Evolutionary conservation across 495 filamentous ascomycete genomes (phyloP).

Genomic region (Letharia columbiana): DNA sequence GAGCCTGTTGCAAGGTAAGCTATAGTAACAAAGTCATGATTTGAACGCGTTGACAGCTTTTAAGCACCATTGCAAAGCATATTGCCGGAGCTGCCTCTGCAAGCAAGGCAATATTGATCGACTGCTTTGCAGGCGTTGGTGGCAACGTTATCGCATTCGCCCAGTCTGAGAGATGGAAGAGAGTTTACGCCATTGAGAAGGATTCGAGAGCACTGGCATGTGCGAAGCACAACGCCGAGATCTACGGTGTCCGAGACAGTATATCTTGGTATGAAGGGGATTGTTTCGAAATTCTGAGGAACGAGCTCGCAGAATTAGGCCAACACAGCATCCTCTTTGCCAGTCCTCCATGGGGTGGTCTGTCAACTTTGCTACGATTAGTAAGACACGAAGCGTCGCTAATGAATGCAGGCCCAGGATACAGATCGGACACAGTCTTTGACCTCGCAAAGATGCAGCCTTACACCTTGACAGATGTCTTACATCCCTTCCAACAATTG

Average conservation of each 20-base stretch:
- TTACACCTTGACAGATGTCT: constrained; percentile 59
- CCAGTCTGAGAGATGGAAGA: constrained; percentile 61
- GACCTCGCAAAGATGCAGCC: constrained; percentile 82
- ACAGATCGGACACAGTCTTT: constrained; percentile 69
- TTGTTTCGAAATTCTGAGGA: constrained; percentile 56
- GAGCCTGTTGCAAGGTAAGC: constrained; percentile 77
- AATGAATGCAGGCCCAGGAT: constrained; percentile 55
- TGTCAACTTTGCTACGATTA: constrained; percentile 19
- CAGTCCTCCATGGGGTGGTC: constrained; percentile 91
- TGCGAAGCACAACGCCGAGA: constrained; percentile 81
- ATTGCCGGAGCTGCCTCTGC: constrained; percentile 46
- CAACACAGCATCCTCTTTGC: constrained; percentile 65
- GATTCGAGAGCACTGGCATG: constrained; percentile 68
- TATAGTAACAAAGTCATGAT: constrained; percentile 6
- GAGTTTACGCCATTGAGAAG: constrained; percentile 81
- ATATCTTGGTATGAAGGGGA: constrained; percentile 83
- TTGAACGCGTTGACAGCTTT: constrained; percentile 9
- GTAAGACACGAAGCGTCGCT: neutral
- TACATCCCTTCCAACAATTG: constrained; percentile 47
- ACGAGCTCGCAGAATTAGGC: constrained; percentile 41
- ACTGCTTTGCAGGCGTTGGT: constrained; percentile 84
- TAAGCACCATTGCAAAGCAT: constrained; percentile 71
- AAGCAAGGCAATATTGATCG: constrained; percentile 56
- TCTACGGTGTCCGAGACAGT: constrained; percentile 72
- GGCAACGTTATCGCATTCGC: constrained; percentile 96